Base-by-base conservation (phyloP, 768 basidiomycete species). In the Mycena crocata region DNA sequence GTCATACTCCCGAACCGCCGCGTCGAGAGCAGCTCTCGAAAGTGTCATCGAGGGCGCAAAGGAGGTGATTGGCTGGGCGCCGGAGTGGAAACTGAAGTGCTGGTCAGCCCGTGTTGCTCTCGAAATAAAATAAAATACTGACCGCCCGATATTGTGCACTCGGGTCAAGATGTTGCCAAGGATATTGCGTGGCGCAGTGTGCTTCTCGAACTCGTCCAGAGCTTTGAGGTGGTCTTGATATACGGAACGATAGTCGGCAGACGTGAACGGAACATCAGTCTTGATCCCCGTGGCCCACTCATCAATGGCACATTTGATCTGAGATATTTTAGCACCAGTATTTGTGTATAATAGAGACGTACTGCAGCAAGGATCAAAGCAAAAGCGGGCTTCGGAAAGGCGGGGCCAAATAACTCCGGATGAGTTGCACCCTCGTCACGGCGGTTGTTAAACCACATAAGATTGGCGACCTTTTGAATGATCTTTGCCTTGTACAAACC, bases 401-500 rank as follows among this genome's bases (percentile, higher is more conserved):
- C 42, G n/a, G 74, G 77, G n/a, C 71, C 65, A 32, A 78, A 79
- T 23, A 70, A 52, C 35, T 66, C 69, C 15, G 52, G 52, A 31
- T 73, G 64, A 4, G 62, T 46, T 5, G 76, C 61, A 31, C 78
- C 78, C 40, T 78, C 72, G 56, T 74, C 71, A n/a, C 52, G 57
- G 2, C 57, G 60, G 57, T 77, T 75, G 24, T 49, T 50, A 50
- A 79, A 78, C 74, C 74, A 78, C 54, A 76, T 67, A 8, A 44
- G 15, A 30, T 78, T 77, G 35, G 73, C 34, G 1, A 52, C 46
- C 40, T 58, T 58, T 48, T 79, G 78, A 19, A 78, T 67, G 24
- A 77, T 71, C 0, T 15, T 37, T n/a, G 71, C 59, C 58, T 76
- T 68, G 62, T 75, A 79, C 0, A 78, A 46, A 15, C 76, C 76